phyloP scores from a whole-genome alignment of 2,329 filamentous ascomycete genomes.

The Trichoderma sp. region DNA sequence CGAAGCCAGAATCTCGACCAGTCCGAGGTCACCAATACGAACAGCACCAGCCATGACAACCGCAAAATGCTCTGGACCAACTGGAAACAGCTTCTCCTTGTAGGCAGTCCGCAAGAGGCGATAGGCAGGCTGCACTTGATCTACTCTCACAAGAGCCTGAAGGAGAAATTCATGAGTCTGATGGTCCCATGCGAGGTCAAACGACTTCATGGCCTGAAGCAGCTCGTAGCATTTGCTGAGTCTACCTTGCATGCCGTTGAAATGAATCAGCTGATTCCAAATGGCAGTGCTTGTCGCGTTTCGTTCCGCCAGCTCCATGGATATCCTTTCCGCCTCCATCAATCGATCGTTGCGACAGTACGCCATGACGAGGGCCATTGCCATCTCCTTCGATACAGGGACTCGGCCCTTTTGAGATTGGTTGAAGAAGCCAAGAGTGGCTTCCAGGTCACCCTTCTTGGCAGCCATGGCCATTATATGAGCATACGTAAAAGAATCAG shows the following conservation, averaged over 20 bases:
- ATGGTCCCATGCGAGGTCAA: conserved; percentile 50
- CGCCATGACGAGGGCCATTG: conserved; percentile 66
- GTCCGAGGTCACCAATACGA: conserved; percentile 45
- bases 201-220: conserved; percentile 51
- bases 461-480: conserved; percentile 74
- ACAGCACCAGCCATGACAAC: conserved; percentile 57
- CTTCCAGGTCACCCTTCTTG: conserved; percentile 70
- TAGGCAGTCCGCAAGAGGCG: conserved; percentile 49
- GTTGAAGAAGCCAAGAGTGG: conserved; percentile 65
- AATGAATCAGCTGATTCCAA: conserved; percentile 77
- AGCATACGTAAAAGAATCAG: conserved; percentile 67
- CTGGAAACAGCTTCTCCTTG: conserved; percentile 47
- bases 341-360: conserved; percentile 53
- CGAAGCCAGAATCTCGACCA: conserved; percentile 45
- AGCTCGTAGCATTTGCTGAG: conserved; percentile 52
- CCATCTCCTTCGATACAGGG: conserved; percentile 57
- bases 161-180: conserved; percentile 55
- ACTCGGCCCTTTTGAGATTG: conserved; percentile 59
- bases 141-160: conserved; percentile 50
- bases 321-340: conserved; percentile 42
- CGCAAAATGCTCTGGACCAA: conserved; percentile 52
- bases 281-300: conserved; percentile 59
- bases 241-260: conserved; percentile 65
- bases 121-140: conserved; percentile 53
- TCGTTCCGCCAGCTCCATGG: conserved; percentile 53